These are phyloP conservation scores for Castanea crenata DNA, from an alignment of 306 rosid genomes.

Conservation along the genomic window DNA sequence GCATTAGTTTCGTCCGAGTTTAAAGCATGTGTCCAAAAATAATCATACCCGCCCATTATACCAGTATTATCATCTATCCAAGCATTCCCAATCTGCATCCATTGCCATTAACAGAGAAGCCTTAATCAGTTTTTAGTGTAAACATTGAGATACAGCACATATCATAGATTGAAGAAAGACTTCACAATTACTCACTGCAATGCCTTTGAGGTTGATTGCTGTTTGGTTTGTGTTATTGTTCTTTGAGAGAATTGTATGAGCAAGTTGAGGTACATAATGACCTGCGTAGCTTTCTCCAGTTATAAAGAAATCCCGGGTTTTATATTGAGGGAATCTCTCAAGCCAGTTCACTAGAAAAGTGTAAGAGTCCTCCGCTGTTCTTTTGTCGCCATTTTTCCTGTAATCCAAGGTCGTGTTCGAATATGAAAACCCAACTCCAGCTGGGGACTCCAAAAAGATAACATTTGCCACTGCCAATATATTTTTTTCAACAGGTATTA, in stretches of 20 bases:
- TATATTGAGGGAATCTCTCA: constrained; percentile 57
- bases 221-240: constrained; percentile 35
- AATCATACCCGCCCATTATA: constrained; percentile 38
- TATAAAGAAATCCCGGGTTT: constrained; percentile 48
- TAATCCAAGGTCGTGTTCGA: constrained; percentile 44
- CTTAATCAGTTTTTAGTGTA: neutral
- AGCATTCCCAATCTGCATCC: constrained; percentile 57
- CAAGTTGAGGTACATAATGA: constrained; percentile 63
- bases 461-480: constrained; percentile 61
- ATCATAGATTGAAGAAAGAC: neutral
- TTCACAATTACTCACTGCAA: constrained; percentile 49
- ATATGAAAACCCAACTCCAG: constrained; percentile 68
- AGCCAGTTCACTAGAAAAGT: constrained; percentile 59
- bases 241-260: constrained; percentile 35
- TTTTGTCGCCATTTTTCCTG: constrained; percentile 40
- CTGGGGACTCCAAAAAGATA: constrained; percentile 64
- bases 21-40: constrained; percentile 48
- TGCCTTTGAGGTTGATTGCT: constrained; percentile 52
- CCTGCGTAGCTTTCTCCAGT: constrained; percentile 74
- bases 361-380: constrained; percentile 56
- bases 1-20: constrained; percentile 53
- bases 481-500: neutral
- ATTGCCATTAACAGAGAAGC: neutral
- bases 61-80: constrained; percentile 53
- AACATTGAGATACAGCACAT: neutral